Percentiles rank a stretch among this genome's conserved stretches.
These are phyloP conservation scores for Solanum sitiens DNA, from an alignment of 257 asterid species.

Conservation along the genomic window DNA sequence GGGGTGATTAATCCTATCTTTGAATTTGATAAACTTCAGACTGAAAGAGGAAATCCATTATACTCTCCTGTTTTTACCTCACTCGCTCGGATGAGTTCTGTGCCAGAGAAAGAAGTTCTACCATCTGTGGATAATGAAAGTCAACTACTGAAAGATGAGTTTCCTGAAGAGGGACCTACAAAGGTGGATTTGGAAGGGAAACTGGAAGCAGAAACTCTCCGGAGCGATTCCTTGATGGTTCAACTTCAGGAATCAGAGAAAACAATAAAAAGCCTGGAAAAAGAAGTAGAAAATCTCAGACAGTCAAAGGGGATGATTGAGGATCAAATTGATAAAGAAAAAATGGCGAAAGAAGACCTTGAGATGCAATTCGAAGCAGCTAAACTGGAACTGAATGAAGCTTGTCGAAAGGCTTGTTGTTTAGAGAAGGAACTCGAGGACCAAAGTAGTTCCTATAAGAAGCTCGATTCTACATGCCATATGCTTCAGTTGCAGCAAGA, in stretches of 20 bases:
- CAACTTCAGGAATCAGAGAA: conserved; percentile 37
- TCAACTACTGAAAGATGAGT: conserved; percentile 17
- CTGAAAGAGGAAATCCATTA: conserved; percentile 3
- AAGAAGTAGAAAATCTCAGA: conserved; percentile 21
- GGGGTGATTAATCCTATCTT: conserved; percentile 26
- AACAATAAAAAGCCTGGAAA: conserved; percentile 21
- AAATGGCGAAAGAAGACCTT: conserved; percentile 28
- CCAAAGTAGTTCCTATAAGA: conserved; percentile 10
- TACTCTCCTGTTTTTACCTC: conserved; percentile 12
- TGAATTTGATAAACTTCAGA: conserved; percentile 16
- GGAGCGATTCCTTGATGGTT: conserved; percentile 21
- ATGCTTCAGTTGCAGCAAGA: conserved; percentile 27
- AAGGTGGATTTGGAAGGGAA: conserved; percentile 20
- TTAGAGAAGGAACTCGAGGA: conserved; percentile 26
- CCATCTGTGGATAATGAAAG: conserved; percentile 11
- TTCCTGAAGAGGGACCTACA: conserved; percentile 13
- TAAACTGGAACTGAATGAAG: conserved; percentile 26
- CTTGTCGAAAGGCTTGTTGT: conserved; percentile 20
- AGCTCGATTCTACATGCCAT: conserved; percentile 18
- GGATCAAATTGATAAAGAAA: conserved; percentile 20
- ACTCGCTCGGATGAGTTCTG: conserved; percentile 3
- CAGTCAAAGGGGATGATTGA: conserved; percentile 20
- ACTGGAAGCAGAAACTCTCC: conserved; percentile 25
- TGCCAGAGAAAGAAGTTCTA: conserved; percentile 18
- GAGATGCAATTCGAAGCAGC: conserved; percentile 24